Base-by-base conservation (phyloP, 192 early-diverging fungal species). In the Coemansia sp. region DNA sequence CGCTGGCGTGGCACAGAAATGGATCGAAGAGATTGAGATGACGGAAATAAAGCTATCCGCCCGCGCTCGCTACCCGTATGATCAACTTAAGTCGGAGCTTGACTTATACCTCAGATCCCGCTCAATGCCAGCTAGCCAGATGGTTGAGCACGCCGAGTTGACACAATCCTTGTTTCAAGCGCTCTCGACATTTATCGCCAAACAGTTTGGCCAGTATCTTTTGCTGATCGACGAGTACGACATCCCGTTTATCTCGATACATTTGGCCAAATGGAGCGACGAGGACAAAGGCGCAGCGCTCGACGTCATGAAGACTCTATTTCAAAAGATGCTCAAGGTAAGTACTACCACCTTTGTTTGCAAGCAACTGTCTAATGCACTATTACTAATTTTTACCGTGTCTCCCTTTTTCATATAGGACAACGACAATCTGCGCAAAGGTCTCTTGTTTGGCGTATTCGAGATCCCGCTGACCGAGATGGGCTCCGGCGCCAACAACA, bases 161-260 rank as follows among this genome's bases (percentile, higher is more conserved):
- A 22, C 52, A 3, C 46, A 63, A 2, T 4, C 6, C 0, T 4
- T 82, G 12, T 74, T 82, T 41, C 22, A 71, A 36, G 22, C 49
- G 2, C 41, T 82, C 1, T 82, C 80, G 0, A 20, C 39, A 0
- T 64, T 73, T 64, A 38, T 81, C 29, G 3, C 57, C 0, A 40
- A 13, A 0, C 18, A 27, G 24, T 76, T 34, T 36, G 79, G 79
- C 1, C 74, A 71, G n/a, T 81, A 81, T 34, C 68, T 81, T 10
- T 62, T 81, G n/a, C 55, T 81, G 0, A 70, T 81, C 33, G 79
- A 81, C 62, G 79, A 81, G 61, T 76, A 76, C n/a, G 79, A 81
- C 33, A 76, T 76, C 38, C 74, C 79, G n/a, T 81, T 81, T 53
- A 81, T 81, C 20, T 58, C 79, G 13, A 57, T 81, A 7, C 38